Conservation (phyloP, 2,329 filamentous ascomycete species). For the Blumeria graminis region DNA sequence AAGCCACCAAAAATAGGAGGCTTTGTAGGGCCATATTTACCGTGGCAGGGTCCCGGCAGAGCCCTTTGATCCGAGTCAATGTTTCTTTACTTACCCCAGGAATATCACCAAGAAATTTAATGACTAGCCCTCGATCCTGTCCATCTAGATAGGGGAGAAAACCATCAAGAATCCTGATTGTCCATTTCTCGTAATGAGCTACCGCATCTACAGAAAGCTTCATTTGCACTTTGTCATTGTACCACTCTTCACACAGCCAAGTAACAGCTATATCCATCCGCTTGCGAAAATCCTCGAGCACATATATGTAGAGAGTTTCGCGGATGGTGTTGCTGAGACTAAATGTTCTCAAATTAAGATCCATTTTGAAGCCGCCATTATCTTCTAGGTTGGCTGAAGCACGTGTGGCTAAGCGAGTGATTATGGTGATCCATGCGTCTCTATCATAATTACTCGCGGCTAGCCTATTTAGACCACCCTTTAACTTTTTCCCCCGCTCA, state of each 20-base stretch:
- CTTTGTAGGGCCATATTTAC: conserved; percentile 39
- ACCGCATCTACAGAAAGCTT: conserved; percentile 23
- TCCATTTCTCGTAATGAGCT: conserved; percentile 56
- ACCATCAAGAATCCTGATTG: conserved; percentile 60
- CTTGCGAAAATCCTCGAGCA: conserved; percentile 76
- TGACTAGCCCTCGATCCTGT: conserved; percentile 59
- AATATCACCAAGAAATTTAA: conserved; percentile 77
- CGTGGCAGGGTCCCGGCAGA: conserved; percentile 42
- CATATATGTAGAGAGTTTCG: conserved; percentile 58
- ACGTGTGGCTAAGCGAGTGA: conserved; percentile 66
- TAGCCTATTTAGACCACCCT: conserved; percentile 57
- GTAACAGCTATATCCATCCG: conserved; percentile 76
- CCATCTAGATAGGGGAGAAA: conserved; percentile 80
- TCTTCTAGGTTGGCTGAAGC: conserved; percentile 47
- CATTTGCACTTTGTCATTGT: conserved; percentile 48
- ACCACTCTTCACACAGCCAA: conserved; percentile 97
- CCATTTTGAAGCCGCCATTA: conserved; percentile 22
- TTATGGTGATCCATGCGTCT: conserved; percentile 76
- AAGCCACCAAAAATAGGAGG: conserved; percentile 41
- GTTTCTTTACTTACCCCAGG: conserved; percentile 53
- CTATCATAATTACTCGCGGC: conserved; percentile 65
- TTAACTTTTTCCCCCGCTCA: conserved; percentile 36
- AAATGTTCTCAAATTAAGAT: conserved; percentile 15
- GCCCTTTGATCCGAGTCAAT: conserved; percentile 43
- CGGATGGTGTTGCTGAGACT: conserved; percentile 47